These are phyloP conservation scores for Podosphaera aphanis DNA, from an alignment of 2,329 filamentous ascomycete species.

Conservation along the genomic window DNA sequence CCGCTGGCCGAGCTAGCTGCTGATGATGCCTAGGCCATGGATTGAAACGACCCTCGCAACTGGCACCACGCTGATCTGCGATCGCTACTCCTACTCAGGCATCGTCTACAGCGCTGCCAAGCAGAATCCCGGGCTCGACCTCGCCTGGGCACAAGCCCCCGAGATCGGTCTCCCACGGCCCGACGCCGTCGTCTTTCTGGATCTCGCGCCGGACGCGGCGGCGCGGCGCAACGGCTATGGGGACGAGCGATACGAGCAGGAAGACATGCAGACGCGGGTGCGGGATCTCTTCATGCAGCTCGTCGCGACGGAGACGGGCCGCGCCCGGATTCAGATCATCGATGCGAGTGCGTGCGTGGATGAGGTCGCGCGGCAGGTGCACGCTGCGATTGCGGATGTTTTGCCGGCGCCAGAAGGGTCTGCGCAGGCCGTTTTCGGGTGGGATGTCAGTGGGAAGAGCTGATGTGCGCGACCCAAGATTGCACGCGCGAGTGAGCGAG, in stretches of 20 bases:
- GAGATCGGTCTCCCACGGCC: slow-evolving; percentile 73
- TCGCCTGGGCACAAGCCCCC: slow-evolving; percentile 63
- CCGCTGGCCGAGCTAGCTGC: background rate
- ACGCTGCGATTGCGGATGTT: background rate
- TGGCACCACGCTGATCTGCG: slow-evolving; percentile 60
- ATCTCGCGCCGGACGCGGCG: slow-evolving; percentile 52
- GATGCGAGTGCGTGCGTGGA: slow-evolving; percentile 30
- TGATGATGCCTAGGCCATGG: slow-evolving; percentile 19
- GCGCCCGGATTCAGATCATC: slow-evolving; percentile 28
- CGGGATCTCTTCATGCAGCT: slow-evolving; percentile 45
- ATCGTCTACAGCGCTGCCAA: slow-evolving; percentile 88
- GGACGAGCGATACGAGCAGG: slow-evolving; percentile 68
- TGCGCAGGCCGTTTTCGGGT: too few species aligned
- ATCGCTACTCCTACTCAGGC: slow-evolving; percentile 88
- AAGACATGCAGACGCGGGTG: slow-evolving; percentile 60
- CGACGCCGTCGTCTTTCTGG: slow-evolving; percentile 70
- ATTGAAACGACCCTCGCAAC: slow-evolving; percentile 30
- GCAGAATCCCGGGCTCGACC: slow-evolving; percentile 39
- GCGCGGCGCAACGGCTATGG: slow-evolving; percentile 67
- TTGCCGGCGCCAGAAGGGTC: background rate
- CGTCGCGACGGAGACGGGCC: slow-evolving; percentile 22
- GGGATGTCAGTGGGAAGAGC: too few species aligned
- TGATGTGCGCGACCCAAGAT: too few species aligned
- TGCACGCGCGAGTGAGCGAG: too few species aligned
- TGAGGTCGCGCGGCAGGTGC: slow-evolving; percentile 29